Percentiles rank a stretch among this genome's conserved stretches.
These are phyloP conservation scores for Erodium maritimum DNA, from an alignment of 345 rosid species.

Conservation along the genomic window DNA sequence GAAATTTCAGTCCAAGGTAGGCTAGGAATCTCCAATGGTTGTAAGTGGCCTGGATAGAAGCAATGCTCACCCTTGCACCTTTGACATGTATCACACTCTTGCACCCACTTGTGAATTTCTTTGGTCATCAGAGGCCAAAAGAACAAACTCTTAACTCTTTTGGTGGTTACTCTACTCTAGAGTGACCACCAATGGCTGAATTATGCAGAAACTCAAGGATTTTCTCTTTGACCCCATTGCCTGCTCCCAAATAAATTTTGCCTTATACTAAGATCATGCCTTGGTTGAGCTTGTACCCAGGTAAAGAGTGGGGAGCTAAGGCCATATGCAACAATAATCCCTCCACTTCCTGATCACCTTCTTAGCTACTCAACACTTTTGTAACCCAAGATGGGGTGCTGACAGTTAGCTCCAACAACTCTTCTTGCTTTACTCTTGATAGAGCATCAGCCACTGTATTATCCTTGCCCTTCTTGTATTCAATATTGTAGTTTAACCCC, in stretches of 20 bases:
- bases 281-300: no score
- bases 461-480: no score
- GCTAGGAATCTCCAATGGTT: background rate
- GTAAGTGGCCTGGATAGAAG: background rate
- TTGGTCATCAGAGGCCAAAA: background rate
- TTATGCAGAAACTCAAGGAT: background rate
- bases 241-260: background rate
- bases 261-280: background rate
- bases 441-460: no score
- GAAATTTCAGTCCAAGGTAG: background rate
- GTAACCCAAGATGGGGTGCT: no score
- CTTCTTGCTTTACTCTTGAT: no score
- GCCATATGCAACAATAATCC: no score
- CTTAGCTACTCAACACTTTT: no score
- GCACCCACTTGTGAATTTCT: background rate
- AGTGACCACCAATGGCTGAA: background rate
- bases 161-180: background rate
- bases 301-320: no score
- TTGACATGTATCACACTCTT: background rate
- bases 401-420: no score
- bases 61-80: background rate
- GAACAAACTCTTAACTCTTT: background rate
- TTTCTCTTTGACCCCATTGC: background rate
- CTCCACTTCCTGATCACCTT: no score
- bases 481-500: no score